Conservation (phyloP, 75 land plant species). For the Sequoiadendron giganteum region DNA sequence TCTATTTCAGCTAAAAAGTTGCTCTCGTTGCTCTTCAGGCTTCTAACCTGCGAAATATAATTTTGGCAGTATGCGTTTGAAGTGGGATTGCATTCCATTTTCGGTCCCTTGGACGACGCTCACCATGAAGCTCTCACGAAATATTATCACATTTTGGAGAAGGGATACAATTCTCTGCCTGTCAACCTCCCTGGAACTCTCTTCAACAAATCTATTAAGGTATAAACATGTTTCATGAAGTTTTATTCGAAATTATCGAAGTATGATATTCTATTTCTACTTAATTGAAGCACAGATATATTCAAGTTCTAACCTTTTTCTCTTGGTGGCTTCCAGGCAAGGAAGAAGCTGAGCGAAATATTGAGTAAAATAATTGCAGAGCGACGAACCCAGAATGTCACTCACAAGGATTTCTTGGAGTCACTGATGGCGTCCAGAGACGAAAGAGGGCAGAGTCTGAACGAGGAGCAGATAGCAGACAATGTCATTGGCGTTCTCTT, state of each 20-base stretch:
- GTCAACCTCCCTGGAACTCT: constrained; percentile 30
- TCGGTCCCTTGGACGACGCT: constrained; percentile 2
- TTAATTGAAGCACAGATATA: background rate
- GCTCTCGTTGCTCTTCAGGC: background rate
- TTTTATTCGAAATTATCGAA: background rate
- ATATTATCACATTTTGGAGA: constrained; percentile 21
- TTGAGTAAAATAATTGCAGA: constrained; percentile 43
- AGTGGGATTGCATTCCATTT: constrained; percentile 22
- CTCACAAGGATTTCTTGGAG: constrained; percentile 44
- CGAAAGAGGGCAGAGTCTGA: constrained; percentile 42
- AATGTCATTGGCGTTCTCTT: constrained; percentile 88
- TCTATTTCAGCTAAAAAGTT: background rate
- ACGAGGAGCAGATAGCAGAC: constrained; percentile 81
- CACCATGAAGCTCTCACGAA: constrained; percentile 22
- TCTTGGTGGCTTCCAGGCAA: constrained; percentile 45
- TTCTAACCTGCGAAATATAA: background rate
- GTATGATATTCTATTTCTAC: background rate
- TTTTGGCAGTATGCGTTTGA: constrained; percentile 31
- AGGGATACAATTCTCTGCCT: constrained; percentile 36
- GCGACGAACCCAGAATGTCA: constrained; percentile 27
- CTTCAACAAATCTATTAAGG: constrained; percentile 32
- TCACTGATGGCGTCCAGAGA: constrained; percentile 61
- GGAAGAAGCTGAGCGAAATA: constrained; percentile 52
- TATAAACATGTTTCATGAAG: background rate
- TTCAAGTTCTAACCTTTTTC: background rate